Evolutionary conservation across 2,329 filamentous ascomycete species (phyloP).

Genomic region (Hymenoscyphus repandus): DNA sequence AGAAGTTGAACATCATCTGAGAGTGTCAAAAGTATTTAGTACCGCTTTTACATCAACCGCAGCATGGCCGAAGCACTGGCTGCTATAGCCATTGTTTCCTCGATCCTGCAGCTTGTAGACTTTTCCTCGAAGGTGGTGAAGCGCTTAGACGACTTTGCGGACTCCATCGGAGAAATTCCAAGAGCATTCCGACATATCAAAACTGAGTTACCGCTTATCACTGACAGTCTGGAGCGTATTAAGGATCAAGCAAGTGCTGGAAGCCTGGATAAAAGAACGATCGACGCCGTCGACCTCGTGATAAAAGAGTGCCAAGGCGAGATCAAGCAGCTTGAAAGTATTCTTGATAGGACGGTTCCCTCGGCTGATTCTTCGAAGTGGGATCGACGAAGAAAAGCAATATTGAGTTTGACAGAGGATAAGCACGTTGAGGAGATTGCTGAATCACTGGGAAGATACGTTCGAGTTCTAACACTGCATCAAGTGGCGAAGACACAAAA

Average conservation of each 20-base stretch:
- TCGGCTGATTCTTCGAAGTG: slow-evolving; percentile 8
- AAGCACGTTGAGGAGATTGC: slow-evolving; percentile 4
- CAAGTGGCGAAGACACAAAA: not conserved
- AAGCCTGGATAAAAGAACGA: not conserved
- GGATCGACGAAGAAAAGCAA: not conserved
- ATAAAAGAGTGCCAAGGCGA: slow-evolving; percentile 8
- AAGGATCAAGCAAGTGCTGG: not conserved
- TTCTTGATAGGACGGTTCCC: slow-evolving; percentile 14
- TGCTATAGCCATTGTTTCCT: slow-evolving; percentile 11
- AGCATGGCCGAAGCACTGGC: slow-evolving; percentile 17
- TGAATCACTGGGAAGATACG: not conserved
- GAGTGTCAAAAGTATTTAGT: too few species aligned
- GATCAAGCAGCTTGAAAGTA: slow-evolving; percentile 9
- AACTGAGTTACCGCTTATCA: slow-evolving; percentile 13
- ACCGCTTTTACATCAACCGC: not conserved
- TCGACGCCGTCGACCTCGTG: slow-evolving; percentile 6
- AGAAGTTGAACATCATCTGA: too few species aligned
- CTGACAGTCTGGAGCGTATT: slow-evolving; percentile 8
- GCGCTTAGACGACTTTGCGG: slow-evolving; percentile 16
- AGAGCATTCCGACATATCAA: slow-evolving; percentile 15
- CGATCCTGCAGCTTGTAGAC: slow-evolving; percentile 13
- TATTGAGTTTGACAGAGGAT: slow-evolving; percentile 3
- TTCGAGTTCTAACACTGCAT: not conserved
- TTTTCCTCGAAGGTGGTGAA: slow-evolving; percentile 15
- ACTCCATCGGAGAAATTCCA: slow-evolving; percentile 11